These are phyloP conservation scores for Actinidia polygama DNA, from an alignment of 179 eudicot genomes.

Conservation along the genomic window DNA sequence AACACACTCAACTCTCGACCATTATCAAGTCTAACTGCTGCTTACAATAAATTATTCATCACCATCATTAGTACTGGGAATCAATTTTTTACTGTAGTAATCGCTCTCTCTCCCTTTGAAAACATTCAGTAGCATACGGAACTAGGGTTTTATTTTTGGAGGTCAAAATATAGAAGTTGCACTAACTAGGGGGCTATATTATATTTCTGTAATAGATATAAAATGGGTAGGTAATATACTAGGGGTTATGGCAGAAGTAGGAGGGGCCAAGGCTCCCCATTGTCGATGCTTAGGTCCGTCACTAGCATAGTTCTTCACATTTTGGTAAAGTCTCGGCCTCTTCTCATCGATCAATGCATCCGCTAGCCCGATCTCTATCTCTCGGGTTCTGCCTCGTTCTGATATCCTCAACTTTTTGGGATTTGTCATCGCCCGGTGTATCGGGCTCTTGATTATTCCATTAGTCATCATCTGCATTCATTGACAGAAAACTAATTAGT, in stretches of 20 bases:
- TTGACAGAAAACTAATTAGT: background rate
- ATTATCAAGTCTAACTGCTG: too few species aligned
- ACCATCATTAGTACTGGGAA: background rate
- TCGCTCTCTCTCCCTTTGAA: slow-evolving; percentile 23
- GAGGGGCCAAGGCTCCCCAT: too few species aligned
- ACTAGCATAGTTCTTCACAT: slow-evolving; percentile 28
- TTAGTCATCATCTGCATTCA: slow-evolving; percentile 55
- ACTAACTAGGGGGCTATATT: too few species aligned
- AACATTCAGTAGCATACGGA: too few species aligned
- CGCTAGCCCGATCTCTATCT: too few species aligned
- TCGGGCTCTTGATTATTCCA: slow-evolving; percentile 45
- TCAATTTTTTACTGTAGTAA: slow-evolving; percentile 8
- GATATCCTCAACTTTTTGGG: slow-evolving; percentile 34
- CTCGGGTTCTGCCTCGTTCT: slow-evolving; percentile 31
- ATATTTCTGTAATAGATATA: too few species aligned
- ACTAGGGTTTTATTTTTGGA: too few species aligned
- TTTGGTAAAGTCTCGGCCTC: slow-evolving; percentile 23
- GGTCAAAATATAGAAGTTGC: too few species aligned
- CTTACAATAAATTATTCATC: background rate
- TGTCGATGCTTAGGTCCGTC: too few species aligned
- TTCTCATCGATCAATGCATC: slow-evolving; percentile 14
- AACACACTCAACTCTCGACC: too few species aligned
- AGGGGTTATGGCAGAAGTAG: too few species aligned
- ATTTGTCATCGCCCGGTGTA: slow-evolving; percentile 52
- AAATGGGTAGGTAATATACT: too few species aligned